phyloP scores from a whole-genome alignment of 1,284 basidiomycete species.

The Cryptococcus sp. region DNA sequence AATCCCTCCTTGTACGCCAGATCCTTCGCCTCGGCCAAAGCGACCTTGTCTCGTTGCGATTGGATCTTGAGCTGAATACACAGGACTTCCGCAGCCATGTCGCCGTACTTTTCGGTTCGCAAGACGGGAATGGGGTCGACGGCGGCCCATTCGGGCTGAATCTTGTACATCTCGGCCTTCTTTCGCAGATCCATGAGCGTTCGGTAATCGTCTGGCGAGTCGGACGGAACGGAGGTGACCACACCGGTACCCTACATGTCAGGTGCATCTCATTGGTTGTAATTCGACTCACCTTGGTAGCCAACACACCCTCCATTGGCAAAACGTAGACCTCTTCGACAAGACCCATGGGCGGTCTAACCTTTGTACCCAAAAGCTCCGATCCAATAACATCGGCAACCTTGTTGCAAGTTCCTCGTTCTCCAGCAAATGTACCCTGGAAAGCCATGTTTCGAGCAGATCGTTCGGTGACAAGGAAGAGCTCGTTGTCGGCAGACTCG shows the following conservation, averaged over 20 bases:
- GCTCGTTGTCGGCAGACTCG: slow-evolving; percentile 73
- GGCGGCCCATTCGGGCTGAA: slow-evolving; percentile 82
- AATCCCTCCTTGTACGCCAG: slow-evolving; percentile 98
- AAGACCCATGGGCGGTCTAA: slow-evolving; percentile 79
- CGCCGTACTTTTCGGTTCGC: slow-evolving; percentile 81
- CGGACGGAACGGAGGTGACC: slow-evolving; percentile 95
- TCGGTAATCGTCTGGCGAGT: slow-evolving; percentile 95
- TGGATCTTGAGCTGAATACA: slow-evolving; percentile 90
- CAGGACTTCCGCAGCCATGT: slow-evolving; percentile 82
- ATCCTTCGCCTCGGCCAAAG: slow-evolving; percentile 94
- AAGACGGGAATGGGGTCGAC: slow-evolving; percentile 85
- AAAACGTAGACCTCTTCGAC: slow-evolving; percentile 87
- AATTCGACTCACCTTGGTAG: slow-evolving; percentile 65
- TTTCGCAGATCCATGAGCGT: slow-evolving; percentile 89
- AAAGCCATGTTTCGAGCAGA: slow-evolving; percentile 97
- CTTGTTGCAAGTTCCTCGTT: slow-evolving; percentile 66
- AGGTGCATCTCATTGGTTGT: not conserved
- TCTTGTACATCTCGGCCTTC: slow-evolving; percentile 95
- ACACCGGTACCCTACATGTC: slow-evolving; percentile 80
- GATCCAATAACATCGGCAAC: slow-evolving; percentile 71
- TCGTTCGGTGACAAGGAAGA: slow-evolving; percentile 83
- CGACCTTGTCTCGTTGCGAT: slow-evolving; percentile 88
- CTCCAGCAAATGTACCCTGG: slow-evolving; percentile 70
- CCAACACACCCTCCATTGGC: slow-evolving; percentile 95
- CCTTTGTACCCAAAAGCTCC: slow-evolving; percentile 79